Percentiles rank a stretch among this genome's conserved stretches.
Evolutionary conservation across 2,329 filamentous ascomycete genomes (phyloP).

Genomic region (Fusarium succisae): DNA sequence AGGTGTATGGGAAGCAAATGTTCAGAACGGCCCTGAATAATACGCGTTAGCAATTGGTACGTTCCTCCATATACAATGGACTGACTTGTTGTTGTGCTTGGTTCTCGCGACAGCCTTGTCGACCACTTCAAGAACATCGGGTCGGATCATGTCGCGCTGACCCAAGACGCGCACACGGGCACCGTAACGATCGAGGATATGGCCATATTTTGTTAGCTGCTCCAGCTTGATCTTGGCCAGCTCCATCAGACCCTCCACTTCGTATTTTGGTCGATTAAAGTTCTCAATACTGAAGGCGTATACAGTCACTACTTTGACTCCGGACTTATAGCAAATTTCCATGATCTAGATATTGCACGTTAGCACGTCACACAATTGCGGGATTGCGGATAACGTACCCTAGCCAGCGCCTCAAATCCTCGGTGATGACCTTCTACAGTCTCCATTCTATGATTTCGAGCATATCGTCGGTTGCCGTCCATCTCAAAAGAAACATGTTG

Average conservation of each 20-base stretch:
- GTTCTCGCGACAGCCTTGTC: constrained; percentile 89
- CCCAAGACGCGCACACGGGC: constrained; percentile 87
- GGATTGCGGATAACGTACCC: constrained; percentile 67
- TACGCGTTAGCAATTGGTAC: constrained; percentile 13
- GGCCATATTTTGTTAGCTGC: constrained; percentile 91
- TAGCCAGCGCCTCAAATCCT: constrained; percentile 93
- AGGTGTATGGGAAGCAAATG: constrained; percentile 98
- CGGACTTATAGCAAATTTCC: constrained; percentile 97
- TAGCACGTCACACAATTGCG: neutral
- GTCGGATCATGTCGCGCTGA: constrained; percentile 82
- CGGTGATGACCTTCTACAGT: constrained; percentile 95
- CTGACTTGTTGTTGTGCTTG: constrained; percentile 81
- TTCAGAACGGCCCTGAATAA: constrained; percentile 71
- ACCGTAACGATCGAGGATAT: constrained; percentile 91
- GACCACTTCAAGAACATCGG: constrained; percentile 88
- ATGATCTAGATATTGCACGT: constrained; percentile 70
- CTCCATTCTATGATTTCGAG: constrained; percentile 89
- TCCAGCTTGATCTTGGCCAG: constrained; percentile 95
- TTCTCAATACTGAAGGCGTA: constrained; percentile 99
- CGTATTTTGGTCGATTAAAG: constrained; percentile 95
- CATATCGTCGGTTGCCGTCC: constrained; percentile 97
- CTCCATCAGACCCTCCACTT: constrained; percentile 97
- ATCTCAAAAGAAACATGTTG: constrained; percentile 99
- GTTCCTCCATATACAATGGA: neutral
- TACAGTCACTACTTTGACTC: constrained; percentile 95